phyloP scores from a whole-genome alignment of 768 basidiomycete genomes.

The Phanerochaete carnosa region DNA sequence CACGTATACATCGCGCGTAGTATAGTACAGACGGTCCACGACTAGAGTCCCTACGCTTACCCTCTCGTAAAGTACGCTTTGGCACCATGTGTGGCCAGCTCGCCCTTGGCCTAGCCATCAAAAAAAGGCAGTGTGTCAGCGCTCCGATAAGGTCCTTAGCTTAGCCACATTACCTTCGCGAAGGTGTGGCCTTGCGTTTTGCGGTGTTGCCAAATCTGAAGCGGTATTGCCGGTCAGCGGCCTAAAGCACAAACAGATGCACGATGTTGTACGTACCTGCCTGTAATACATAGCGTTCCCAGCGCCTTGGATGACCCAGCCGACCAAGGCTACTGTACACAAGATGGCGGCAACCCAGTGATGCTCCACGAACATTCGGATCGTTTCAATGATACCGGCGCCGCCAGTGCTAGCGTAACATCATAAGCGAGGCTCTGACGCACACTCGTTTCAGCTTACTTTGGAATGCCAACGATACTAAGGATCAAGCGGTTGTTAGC shows the following conservation, averaged over 20 bases:
- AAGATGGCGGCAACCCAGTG: conserved; percentile 80
- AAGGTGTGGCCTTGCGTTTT: conserved; percentile 83
- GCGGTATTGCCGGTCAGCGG: not conserved
- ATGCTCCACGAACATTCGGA: conserved; percentile 69
- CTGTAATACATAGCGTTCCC: conserved; percentile 82
- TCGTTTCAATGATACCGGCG: conserved; percentile 91
- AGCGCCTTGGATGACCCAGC: conserved; percentile 84
- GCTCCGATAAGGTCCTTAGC: not conserved
- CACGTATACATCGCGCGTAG: not conserved
- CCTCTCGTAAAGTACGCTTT: conserved; percentile 87
- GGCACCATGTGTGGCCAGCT: conserved; percentile 80
- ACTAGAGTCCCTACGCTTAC: conserved; percentile 30
- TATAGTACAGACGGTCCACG: not conserved
- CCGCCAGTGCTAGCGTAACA: conserved; percentile 73
- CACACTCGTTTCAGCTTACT: conserved; percentile 35
- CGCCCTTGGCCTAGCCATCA: conserved; percentile 66
- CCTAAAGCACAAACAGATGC: not conserved
- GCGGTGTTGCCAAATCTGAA: conserved; percentile 74
- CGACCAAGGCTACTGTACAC: conserved; percentile 75
- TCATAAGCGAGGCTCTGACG: conserved; percentile 32
- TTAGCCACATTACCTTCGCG: conserved; percentile 55
- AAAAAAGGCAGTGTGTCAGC: conserved; percentile 4
- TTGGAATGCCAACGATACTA: conserved; percentile 93
- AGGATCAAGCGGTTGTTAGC: conserved; percentile 16
- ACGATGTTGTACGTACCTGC: conserved; percentile 44